A percentile compares a stretch with the other conserved stretches of the same genome.
Conservation (phyloP, 164 flowering plant species). For the Liriodendron chinense region DNA sequence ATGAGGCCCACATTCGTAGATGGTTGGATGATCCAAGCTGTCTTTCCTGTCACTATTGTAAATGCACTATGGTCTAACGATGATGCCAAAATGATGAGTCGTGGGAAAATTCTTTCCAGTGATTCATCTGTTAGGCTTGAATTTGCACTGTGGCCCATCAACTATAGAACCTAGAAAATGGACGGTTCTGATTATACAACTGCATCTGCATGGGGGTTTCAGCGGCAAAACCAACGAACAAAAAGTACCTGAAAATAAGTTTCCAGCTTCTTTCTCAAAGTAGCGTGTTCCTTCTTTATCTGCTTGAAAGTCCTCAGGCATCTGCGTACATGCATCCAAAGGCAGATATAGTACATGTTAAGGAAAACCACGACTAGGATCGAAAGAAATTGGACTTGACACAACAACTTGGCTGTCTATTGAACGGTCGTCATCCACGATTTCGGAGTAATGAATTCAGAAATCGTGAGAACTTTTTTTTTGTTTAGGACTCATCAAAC, state of each 20-base stretch:
- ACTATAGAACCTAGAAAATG: not conserved
- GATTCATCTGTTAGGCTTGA: not conserved
- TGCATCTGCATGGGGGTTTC: not conserved
- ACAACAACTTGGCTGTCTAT: too few species aligned
- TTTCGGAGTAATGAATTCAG: not conserved
- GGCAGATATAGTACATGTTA: not conserved
- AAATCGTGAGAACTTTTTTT: too few species aligned
- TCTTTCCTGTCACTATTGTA: not conserved
- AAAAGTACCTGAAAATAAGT: conserved; percentile 4
- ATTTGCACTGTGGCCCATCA: not conserved
- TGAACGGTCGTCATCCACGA: too few species aligned
- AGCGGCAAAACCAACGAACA: not conserved
- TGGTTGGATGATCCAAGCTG: not conserved
- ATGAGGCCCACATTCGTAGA: not conserved
- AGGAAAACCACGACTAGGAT: not conserved
- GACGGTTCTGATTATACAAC: not conserved
- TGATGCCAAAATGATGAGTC: not conserved
- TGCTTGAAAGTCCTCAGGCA: conserved; percentile 4
- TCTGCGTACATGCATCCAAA: conserved; percentile 3
- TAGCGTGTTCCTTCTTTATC: conserved; percentile 13
- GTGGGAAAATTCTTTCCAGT: not conserved
- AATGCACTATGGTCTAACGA: not conserved
- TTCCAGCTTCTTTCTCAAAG: conserved; percentile 13
- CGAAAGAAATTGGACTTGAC: too few species aligned
- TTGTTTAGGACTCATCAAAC: too few species aligned